These are phyloP conservation scores for Podosphaera xanthii DNA, from an alignment of 2,329 filamentous ascomycete genomes.

Conservation along the genomic window DNA sequence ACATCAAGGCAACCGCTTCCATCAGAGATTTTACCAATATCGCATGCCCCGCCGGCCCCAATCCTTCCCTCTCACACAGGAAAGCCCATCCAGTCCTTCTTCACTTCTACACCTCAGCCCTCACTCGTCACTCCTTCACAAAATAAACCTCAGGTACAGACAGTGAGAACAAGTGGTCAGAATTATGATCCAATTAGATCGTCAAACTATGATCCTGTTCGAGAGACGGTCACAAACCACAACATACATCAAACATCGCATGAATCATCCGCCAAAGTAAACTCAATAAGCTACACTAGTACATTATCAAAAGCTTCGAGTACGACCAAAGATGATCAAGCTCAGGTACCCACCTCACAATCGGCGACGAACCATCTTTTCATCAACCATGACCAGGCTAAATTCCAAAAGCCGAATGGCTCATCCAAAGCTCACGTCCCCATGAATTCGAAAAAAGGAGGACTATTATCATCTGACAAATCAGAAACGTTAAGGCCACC, in stretches of 20 bases:
- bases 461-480: conserved; percentile 3
- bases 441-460: background rate
- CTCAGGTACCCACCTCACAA: conserved; percentile 14
- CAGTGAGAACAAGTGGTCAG: conserved; percentile 45
- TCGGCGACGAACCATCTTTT: conserved; percentile 15
- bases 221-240: conserved; percentile 31
- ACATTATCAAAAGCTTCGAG: conserved; percentile 82
- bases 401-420: conserved; percentile 7
- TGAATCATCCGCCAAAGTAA: conserved; percentile 35
- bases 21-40: conserved; percentile 10
- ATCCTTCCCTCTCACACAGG: conserved; percentile 15
- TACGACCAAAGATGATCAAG: conserved; percentile 48
- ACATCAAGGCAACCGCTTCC: conserved; percentile 5
- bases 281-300: conserved; percentile 21
- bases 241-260: conserved; percentile 24
- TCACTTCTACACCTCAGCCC: conserved; percentile 8
- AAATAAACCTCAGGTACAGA: conserved; percentile 17
- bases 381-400: conserved; percentile 14
- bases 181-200: conserved; percentile 77
- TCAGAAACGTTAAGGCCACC: conserved; percentile 9
- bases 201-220: conserved; percentile 41
- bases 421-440: conserved; percentile 10
- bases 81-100: conserved; percentile 14
- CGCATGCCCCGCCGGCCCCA: conserved; percentile 5
- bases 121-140: conserved; percentile 1